Evolutionary conservation across 2,329 filamentous ascomycete genomes (phyloP), one percentile per base, ranked within the genome.

Genomic region (Uncinocarpus reesii): DNA sequence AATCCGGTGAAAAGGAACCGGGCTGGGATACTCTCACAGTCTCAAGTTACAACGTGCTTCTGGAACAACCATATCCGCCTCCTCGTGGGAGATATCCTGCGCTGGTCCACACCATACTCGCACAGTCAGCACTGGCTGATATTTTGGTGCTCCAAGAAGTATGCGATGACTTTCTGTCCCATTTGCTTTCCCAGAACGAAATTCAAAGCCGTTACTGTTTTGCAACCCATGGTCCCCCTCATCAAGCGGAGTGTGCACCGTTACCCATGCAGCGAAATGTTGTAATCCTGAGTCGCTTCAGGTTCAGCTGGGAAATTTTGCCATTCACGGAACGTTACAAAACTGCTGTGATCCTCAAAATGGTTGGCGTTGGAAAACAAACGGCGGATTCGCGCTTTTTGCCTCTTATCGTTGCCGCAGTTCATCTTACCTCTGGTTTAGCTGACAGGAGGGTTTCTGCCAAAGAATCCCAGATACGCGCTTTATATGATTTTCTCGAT

Each of bases 381-480:
- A 37, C 62, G 38, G 51, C 35, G 42, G 58, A 50, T n/a, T 40
- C 50, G 5, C 32, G 31, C 2, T 43, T 38, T 24, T 36, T 38
- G 7, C 68, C 72, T 1, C 55, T 77, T 4, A 62, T 79, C 2
- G 58, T 84, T 8, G 74, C 75, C 5, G 74, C 74, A 7, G 71
- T 81, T 6, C 81, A 84, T 58, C 67, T 84, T 1, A 80, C 75
- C 2, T 74, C 75, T 48, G 80, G 79, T 6, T 63, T 84, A 4
- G 77, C 74, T 1, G 75, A 83, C 46, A 72, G 71, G 4, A 72
- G 78, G 2, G 70, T 83, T 3, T 66, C 69, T 1, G 67, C 72
- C 0, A 83, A 81, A 60, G 75, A 72, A 53, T 62, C 65, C 0
- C 79, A 84, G 55, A 58, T 83, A 11, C 69, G 73, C 38, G 68